A percentile compares a stretch with the other conserved stretches of the same genome.
Conservation (phyloP, 208 protist species). For the Phytomonas sp. region DNA sequence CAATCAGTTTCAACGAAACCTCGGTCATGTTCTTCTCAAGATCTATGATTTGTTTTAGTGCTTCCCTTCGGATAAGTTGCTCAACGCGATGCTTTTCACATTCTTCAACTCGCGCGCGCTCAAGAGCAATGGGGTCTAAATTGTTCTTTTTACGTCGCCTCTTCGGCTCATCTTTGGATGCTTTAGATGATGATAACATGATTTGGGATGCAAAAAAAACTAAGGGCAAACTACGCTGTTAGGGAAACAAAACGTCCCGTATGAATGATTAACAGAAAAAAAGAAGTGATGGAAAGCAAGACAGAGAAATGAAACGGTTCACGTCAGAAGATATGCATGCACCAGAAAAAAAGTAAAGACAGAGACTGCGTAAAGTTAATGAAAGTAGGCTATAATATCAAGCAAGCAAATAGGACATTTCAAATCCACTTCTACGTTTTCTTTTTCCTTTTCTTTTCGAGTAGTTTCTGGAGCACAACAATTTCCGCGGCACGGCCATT, state of each 20-base stretch:
- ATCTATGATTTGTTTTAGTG: constrained; percentile 58
- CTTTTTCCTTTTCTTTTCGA: constrained; percentile 69
- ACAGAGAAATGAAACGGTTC: not conserved
- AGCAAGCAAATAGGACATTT: not conserved
- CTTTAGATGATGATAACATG: constrained; percentile 20
- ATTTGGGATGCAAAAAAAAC: not conserved
- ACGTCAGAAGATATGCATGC: not conserved
- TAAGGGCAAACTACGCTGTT: not conserved
- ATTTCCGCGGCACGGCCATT: constrained; percentile 53
- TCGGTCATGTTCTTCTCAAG: constrained; percentile 70
- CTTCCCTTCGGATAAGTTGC: not conserved
- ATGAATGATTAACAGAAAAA: constrained; percentile 14
- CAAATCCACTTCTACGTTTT: constrained; percentile 15
- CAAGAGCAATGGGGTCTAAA: constrained; percentile 32
- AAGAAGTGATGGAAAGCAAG: constrained; percentile 14
- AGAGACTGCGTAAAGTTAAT: constrained; percentile 5
- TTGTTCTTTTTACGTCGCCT: constrained; percentile 37
- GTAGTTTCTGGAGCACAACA: constrained; percentile 56
- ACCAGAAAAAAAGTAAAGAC: constrained; percentile 13
- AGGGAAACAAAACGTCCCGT: not conserved
- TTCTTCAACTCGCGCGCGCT: constrained; percentile 44
- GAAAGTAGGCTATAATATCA: constrained; percentile 4
- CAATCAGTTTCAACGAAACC: constrained; percentile 38
- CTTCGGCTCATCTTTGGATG: constrained; percentile 6
- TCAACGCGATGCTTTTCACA: not conserved